A percentile compares a stretch with the other conserved stretches of the same genome.
These are phyloP conservation scores for Geotrichum reessii DNA, from an alignment of 1,139 yeast genomes.

Conservation along the genomic window DNA sequence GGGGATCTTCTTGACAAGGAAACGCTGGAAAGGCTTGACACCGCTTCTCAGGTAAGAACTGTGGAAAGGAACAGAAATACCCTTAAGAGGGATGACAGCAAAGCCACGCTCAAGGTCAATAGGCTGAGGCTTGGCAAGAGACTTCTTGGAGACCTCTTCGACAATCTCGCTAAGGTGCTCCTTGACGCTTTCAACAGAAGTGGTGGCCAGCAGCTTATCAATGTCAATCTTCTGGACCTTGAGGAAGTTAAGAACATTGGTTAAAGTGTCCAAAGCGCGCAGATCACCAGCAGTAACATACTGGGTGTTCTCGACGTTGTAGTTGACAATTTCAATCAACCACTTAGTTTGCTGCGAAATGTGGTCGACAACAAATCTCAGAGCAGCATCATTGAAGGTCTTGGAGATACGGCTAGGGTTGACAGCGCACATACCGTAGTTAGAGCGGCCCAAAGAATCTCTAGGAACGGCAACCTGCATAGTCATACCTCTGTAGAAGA, in stretches of 20 bases:
- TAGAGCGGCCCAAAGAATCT: constrained; percentile 89
- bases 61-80: constrained; percentile 98
- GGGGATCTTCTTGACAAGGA: constrained; percentile 91
- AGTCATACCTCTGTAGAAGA: constrained; percentile 99
- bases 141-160: constrained; percentile 73
- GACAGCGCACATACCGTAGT: constrained; percentile 98
- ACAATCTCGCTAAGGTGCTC: constrained; percentile 84
- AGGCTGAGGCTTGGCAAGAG: constrained; percentile 88
- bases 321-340: constrained; percentile 96
- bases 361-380: constrained; percentile 90
- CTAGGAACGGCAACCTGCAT: constrained; percentile 99
- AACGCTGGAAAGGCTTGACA: constrained; percentile 97
- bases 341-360: constrained; percentile 78
- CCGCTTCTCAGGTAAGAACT: constrained; percentile 95
- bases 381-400: constrained; percentile 87
- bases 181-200: constrained; percentile 82
- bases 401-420: constrained; percentile 90
- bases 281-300: constrained; percentile 98
- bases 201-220: constrained; percentile 72
- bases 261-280: constrained; percentile 86
- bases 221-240: constrained; percentile 92
- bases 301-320: constrained; percentile 96
- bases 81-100: constrained; percentile 96
- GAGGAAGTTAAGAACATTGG: constrained; percentile 87
- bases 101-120: constrained; percentile 95